Percentiles rank a stretch among this genome's conserved stretches.
These are phyloP conservation scores for Botrytis byssoidea DNA, from an alignment of 2,329 filamentous ascomycete genomes.

Conservation along the genomic window DNA sequence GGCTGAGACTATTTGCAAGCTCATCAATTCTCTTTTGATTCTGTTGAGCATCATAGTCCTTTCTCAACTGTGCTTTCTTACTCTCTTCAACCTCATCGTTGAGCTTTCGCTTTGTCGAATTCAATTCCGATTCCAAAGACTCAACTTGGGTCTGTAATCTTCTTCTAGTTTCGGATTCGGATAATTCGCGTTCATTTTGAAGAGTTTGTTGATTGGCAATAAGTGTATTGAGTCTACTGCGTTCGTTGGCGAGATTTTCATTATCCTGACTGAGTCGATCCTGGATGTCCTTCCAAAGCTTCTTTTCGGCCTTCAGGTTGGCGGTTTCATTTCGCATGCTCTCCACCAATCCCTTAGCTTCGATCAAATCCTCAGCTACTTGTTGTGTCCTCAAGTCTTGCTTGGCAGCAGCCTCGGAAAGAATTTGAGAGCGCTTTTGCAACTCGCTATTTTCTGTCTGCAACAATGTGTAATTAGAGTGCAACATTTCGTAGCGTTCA, in stretches of 20 bases:
- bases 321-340: slow-evolving; percentile 87
- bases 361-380: slow-evolving; percentile 88
- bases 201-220: slow-evolving; percentile 83
- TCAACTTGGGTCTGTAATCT: slow-evolving; percentile 78
- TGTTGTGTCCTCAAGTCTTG: slow-evolving; percentile 90
- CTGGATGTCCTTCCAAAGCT: slow-evolving; percentile 91
- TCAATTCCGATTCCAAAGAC: slow-evolving; percentile 73
- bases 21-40: slow-evolving; percentile 91
- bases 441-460: slow-evolving; percentile 84
- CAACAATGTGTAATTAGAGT: slow-evolving; percentile 80
- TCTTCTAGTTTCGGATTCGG: slow-evolving; percentile 77
- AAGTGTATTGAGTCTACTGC: slow-evolving; percentile 76
- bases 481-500: slow-evolving; percentile 85
- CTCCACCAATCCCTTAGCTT: slow-evolving; percentile 76
- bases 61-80: slow-evolving; percentile 78
- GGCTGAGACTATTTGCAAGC: slow-evolving; percentile 73
- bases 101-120: slow-evolving; percentile 76
- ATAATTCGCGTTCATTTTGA: slow-evolving; percentile 85
- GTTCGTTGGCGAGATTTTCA: slow-evolving; percentile 79
- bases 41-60: slow-evolving; percentile 88
- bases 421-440: slow-evolving; percentile 73
- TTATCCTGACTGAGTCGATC: slow-evolving; percentile 85
- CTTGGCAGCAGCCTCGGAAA: slow-evolving; percentile 82
- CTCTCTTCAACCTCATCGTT: slow-evolving; percentile 78
- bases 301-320: slow-evolving; percentile 93